Evolutionary conservation across 768 basidiomycete genomes (phyloP).

Genomic region (Dioszegia aurantiaca): DNA sequence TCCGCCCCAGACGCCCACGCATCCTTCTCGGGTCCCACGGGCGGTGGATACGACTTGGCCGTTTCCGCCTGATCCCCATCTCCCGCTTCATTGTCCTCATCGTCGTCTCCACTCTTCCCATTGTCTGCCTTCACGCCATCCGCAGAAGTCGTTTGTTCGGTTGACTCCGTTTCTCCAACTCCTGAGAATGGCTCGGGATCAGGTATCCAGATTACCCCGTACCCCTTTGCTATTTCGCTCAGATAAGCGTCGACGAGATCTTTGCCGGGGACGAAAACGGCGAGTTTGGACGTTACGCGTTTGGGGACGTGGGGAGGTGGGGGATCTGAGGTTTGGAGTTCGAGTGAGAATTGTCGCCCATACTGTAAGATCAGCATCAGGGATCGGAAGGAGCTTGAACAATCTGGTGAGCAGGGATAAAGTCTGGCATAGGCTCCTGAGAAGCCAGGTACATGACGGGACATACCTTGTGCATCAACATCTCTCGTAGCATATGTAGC

Average conservation of each 20-base stretch:
- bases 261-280: conserved; percentile 65
- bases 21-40: conserved; percentile 13
- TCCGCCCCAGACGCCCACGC: conserved; percentile 12
- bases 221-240: conserved; percentile 82
- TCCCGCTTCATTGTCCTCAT: conserved; percentile 20
- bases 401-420: too few species aligned
- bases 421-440: too few species aligned
- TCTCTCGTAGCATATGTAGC: conserved; percentile 82
- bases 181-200: conserved; percentile 34
- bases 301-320: conserved; percentile 71
- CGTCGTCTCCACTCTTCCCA: conserved; percentile 25
- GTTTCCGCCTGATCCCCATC: conserved; percentile 16
- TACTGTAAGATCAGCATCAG: conserved; percentile 55
- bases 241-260: conserved; percentile 85
- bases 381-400: too few species aligned
- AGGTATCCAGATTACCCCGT: conserved; percentile 68
- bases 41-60: conserved; percentile 10
- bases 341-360: conserved; percentile 80
- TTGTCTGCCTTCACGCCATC: conserved; percentile 13
- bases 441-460: too few species aligned
- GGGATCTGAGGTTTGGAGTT: conserved; percentile 75
- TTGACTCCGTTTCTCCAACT: neutral
- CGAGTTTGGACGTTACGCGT: conserved; percentile 73
- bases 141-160: neutral
- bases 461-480: conserved; percentile 78